Base-by-base conservation (phyloP, 1,139 yeast genomes). In the Magnusiomyces fungicola region DNA sequence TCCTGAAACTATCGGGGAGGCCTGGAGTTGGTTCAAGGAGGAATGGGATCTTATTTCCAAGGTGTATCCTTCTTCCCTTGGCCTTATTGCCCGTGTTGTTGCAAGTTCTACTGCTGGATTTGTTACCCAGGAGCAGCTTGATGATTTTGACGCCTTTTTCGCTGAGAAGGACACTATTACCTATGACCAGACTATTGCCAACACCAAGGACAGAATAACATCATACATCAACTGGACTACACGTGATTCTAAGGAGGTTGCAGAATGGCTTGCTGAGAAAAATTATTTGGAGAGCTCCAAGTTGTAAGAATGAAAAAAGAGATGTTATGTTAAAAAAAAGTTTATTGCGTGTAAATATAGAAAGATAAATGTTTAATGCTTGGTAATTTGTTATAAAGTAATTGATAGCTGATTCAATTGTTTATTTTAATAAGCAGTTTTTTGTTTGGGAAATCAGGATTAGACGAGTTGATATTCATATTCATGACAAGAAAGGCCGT, bases 1-100 rank as follows among this genome's bases (percentile, higher is more conserved):
- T 61, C 72, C 69, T 51, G 73, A 71, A 43, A 95, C 96, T 69
- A 72, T 79, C 54, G 74, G 75, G 57, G 76, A 79, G 19, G 68
- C 82, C 57, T 90, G 92, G 89, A 55, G 63, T n/a, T 90, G 96
- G 96, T 64, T 83, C 58, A 76, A 77, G 56, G 60, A 56, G n/a
- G 81, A 89, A 66, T 89, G 94, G 90, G 87, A 79, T 52, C 73
- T 69, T 44, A 66, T 90, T 55, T 69, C 70, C 57, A 73, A 78
- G 63, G 71, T 75, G 58, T 76, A 87, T 64, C 96, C 97, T 45
- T 88, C 95, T n/a, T 83, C 86, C 27, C 75, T 84, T 55, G 75
- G 88, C 22, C 78, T 89, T 82, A 74, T 90, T 57, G 84, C 92
- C 41, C 73, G 83, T 18, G 81, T 90, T 51, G 83, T 89, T 37